Base-by-base conservation (phyloP, 169 alveolate species). In the Pseudocohnilembus persalinus region DNA sequence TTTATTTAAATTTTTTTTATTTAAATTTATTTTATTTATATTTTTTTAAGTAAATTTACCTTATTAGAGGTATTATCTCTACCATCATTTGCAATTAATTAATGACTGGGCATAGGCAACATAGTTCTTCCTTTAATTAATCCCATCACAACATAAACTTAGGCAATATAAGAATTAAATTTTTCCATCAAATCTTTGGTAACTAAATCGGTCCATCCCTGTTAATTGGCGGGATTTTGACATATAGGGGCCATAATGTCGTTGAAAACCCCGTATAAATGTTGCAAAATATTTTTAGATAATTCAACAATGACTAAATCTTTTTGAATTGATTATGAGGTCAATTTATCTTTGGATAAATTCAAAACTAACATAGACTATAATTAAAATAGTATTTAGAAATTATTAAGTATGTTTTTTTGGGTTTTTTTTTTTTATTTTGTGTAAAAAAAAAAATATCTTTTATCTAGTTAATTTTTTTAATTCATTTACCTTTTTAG, bases 141-240 rank as follows among this genome's bases (percentile, higher is more conserved):
- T 31, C 99, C 99, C 24, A 96, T 89, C 1, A 98, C 95, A 49
- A 97, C 99, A 73, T 97, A 97, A 88, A 97, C 93, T 73, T 95
- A 96, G 6, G 99, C 96, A 32, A 98, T 93, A 87, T 96, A 98
- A 76, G 93, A 88, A 83, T 96, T 97, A 96, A 96, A 96, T 91
- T 98, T 98, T 88, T 97, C 99, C 97, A 98, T 96, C 35, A 98
- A 93, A 83, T 98, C 99, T 79, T 97, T 97, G 68, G 98, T 87
- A 11, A 96, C 96, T 82, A 96, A 91, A 77, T 96, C 99, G 0
- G 98, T 94, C 97, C 98, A 95, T 4, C 98, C 98, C 29, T 91
- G 90, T 92, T 95, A 95, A 86, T 96, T 96, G 28, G 86, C 90
- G 30, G 97, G 97, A 88, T 94, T 94, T 31, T 93, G 81, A 6